Base-by-base conservation (phyloP, 257 asterid species). In the Verbena officinalis region DNA sequence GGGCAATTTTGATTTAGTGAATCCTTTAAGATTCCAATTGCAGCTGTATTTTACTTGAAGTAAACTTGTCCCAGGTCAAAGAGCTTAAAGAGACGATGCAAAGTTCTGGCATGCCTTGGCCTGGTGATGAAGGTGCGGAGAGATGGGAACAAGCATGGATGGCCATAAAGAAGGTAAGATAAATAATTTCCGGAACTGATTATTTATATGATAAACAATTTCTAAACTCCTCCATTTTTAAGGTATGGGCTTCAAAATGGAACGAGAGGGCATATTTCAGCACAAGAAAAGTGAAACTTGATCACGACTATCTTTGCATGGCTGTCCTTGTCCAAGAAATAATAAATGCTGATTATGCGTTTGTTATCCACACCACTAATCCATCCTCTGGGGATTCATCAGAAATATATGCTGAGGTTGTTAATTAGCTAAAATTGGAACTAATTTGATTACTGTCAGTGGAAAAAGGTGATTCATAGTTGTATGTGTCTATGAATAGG, bases 201-300 rank as follows among this genome's bases (percentile, higher is more conserved):
- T 19, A 36, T 16, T 49, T 67, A 46, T 54, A 15, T 20, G 45
- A 17, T 27, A 27, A 2, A 20, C 5, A 31, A 17, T 54, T 65
- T 12, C 30, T 40, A 55, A 46, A 38, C 36, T 46, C 36, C 62
- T 59, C 65, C 45, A 1, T 45, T 39, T 49, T 59, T 38, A 54
- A 94, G 99, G 99, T 94, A 22, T 94, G 99, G 99, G 97, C 98
- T 68, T 94, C 99, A 51, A 94, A 94, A 70, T 94, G 99, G 99
- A 94, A 94, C 34, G 99, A 94, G 80, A 84, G 99, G 79, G 99
- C 99, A 76, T 94, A 86, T 75, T 86, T 88, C 77, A 94, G 99
- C 89, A 88, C 96, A 52, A 84, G 91, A 76, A 94, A 88, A 83
- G 99, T 86, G 79, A 90, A 90, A 68, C 87, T 94, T 63, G 90